phyloP scores from a whole-genome alignment of 2,329 filamentous ascomycete species.

The Fusarium euwallaceae region DNA sequence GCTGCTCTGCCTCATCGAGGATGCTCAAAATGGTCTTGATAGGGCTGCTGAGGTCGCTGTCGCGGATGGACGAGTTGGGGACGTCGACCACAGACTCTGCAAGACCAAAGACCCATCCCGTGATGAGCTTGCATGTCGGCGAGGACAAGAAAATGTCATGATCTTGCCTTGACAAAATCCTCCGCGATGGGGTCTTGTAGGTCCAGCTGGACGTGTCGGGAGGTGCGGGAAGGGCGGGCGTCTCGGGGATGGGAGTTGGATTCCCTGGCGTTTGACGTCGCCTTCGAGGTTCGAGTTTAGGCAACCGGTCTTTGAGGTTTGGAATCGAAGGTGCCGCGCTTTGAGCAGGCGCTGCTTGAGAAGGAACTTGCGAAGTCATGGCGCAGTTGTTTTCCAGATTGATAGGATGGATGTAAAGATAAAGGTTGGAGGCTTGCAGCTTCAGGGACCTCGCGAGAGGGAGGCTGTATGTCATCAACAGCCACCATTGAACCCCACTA shows the following conservation, averaged over 20 bases:
- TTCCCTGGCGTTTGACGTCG: slow-evolving; percentile 66
- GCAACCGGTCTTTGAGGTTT: slow-evolving; percentile 67
- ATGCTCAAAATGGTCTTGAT: slow-evolving; percentile 76
- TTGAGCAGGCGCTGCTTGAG: slow-evolving; percentile 24
- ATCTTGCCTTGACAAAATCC: slow-evolving; percentile 85
- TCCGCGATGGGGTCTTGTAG: slow-evolving; percentile 77
- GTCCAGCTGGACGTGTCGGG: slow-evolving; percentile 70
- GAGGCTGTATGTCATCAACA: slow-evolving; percentile 28
- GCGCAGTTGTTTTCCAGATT: slow-evolving; percentile 15
- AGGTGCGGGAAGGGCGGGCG: slow-evolving; percentile 78
- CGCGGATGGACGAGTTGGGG: slow-evolving; percentile 71
- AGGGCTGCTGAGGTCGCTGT: slow-evolving; percentile 69
- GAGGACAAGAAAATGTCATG: slow-evolving; percentile 86
- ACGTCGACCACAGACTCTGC: slow-evolving; percentile 83
- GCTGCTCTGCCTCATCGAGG: slow-evolving; percentile 75
- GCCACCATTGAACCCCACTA: slow-evolving; percentile 8
- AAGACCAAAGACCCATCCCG: slow-evolving; percentile 88
- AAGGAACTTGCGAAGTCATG: slow-evolving; percentile 45
- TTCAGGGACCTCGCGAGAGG: not conserved
- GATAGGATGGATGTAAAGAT: slow-evolving; percentile 7
- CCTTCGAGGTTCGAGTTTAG: slow-evolving; percentile 76
- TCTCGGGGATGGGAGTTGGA: slow-evolving; percentile 76
- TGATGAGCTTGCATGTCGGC: slow-evolving; percentile 79
- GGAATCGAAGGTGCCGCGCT: slow-evolving; percentile 43
- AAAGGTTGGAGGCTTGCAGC: slow-evolving; percentile 7